Evolutionary conservation across 2,329 filamentous ascomycete species (phyloP), one percentile per base, ranked within the genome.

Genomic region (Furcasterigmium furcatum): DNA sequence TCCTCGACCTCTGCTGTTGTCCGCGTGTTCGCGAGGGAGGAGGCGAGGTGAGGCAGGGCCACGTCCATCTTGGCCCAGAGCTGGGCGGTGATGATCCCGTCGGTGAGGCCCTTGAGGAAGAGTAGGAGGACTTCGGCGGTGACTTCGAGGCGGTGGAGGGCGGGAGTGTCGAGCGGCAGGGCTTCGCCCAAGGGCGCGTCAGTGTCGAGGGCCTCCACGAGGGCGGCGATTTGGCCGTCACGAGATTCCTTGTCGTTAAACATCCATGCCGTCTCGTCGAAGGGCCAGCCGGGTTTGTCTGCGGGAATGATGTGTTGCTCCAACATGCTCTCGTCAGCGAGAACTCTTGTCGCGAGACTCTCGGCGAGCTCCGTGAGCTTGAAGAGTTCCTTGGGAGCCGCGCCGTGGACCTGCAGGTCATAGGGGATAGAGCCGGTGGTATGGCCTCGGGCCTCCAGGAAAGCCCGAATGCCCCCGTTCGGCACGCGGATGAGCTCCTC

Each of bases 361-460:
- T 80, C 79, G 14, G 96, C 77, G 10, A 84, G 81, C 62, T 96
- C 89, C 5, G 91, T 96, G 58, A 99, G 79, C 60, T 85, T 85
- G 67, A 96, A 95, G 9, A 97, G 74, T 64, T 96, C 92, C 49
- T 88, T 84, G 1, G 94, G 92, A 2, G 91, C 91, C 10, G 91
- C 92, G 60, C 86, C 85, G 60, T 82, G 82, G 51, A 88, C 78
- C 48, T 76, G 80, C 32, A 67, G 74, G 58, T 71, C 75, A 56
- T 74, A 79, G 39, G 70, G 74, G 48, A 79, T 85, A 51, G 72
- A 70, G 3, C 73, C 74, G 4, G 66, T 63, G 7, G 60, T 55
- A 3, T 60, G 50, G 1, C 53, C 38, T 6, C 60, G 45, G 20
- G 60, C 50, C 19, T 59, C 58, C 30, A 71, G 52, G 32, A 84